A percentile compares a stretch with the other conserved stretches of the same genome.
These are phyloP conservation scores for Pseudogymnoascus sp. DNA, from an alignment of 2,329 filamentous ascomycete genomes.

Conservation along the genomic window DNA sequence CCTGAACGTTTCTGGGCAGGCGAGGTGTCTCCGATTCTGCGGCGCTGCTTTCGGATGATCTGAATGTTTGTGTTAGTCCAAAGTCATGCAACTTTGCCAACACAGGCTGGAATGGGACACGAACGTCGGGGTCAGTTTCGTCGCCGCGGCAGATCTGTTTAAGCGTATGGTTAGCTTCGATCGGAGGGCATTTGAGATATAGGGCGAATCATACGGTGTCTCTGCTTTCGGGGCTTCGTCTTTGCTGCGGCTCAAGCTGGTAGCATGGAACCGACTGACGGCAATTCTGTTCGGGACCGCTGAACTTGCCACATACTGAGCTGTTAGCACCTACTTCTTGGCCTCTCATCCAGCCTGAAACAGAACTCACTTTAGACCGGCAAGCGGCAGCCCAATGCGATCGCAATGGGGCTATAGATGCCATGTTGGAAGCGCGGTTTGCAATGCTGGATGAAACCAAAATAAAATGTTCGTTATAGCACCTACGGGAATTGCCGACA, in stretches of 20 bases:
- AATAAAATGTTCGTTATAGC: conserved; percentile 8
- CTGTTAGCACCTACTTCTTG: not conserved
- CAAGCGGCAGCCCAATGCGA: conserved; percentile 1
- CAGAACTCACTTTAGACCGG: conserved; percentile 1
- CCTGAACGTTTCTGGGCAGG: conserved; percentile 72
- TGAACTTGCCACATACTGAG: conserved; percentile 3
- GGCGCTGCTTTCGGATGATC: not conserved
- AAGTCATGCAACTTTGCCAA: not conserved
- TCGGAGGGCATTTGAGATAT: not conserved
- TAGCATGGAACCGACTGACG: conserved; percentile 25
- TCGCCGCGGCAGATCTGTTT: not conserved
- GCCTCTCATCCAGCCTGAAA: not conserved
- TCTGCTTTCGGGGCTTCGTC: not conserved
- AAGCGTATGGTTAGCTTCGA: not conserved
- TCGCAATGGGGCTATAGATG: conserved; percentile 8
- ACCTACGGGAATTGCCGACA: not conserved
- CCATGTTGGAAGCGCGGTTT: conserved; percentile 3
- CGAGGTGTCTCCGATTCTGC: conserved; percentile 51
- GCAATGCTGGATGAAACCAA: not conserved
- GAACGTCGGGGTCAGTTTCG: not conserved
- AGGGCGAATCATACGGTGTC: not conserved
- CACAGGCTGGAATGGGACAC: not conserved
- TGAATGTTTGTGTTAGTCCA: not conserved
- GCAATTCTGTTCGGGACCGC: conserved; percentile 52
- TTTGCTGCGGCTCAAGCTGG: not conserved